Evolutionary conservation across 2,329 filamentous ascomycete species (phyloP).

Genomic region (Aspergillus vadensis): DNA sequence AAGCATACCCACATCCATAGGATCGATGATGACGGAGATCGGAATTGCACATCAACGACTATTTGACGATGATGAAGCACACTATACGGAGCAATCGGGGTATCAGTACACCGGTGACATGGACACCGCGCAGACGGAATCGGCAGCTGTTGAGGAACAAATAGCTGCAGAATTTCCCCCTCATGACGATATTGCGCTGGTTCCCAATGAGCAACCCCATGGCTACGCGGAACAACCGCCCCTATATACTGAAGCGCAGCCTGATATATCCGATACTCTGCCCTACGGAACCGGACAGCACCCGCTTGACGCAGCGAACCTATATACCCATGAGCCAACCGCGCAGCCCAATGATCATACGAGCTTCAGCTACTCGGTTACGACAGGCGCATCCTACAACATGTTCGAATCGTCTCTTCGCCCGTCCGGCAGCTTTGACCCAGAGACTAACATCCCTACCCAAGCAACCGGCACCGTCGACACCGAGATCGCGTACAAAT

Average conservation of each 20-base stretch:
- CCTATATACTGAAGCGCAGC: neutral
- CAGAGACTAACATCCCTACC: slow-evolving; percentile 18
- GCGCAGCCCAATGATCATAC: neutral
- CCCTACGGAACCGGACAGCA: neutral
- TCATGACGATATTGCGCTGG: neutral
- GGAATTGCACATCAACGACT: slow-evolving; percentile 36
- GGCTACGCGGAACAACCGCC: neutral
- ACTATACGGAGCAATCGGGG: slow-evolving; percentile 8
- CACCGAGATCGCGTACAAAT: slow-evolving; percentile 17
- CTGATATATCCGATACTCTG: neutral
- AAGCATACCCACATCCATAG: slow-evolving; percentile 15
- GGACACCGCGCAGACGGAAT: neutral
- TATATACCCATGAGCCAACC: neutral
- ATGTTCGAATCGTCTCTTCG: slow-evolving; percentile 27
- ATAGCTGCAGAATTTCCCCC: neutral
- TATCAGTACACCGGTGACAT: neutral
- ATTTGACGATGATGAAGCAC: slow-evolving; percentile 33
- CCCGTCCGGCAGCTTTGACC: slow-evolving; percentile 8
- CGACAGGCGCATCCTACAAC: slow-evolving; percentile 23
- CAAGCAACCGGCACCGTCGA: slow-evolving; percentile 8
- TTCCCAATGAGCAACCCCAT: neutral
- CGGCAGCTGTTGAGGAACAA: neutral
- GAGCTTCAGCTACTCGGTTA: neutral
- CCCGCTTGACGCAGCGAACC: neutral
- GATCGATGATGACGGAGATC: slow-evolving; percentile 38